phyloP scores from a whole-genome alignment of 306 rosid genomes.

The Adenanthera pavonina region DNA sequence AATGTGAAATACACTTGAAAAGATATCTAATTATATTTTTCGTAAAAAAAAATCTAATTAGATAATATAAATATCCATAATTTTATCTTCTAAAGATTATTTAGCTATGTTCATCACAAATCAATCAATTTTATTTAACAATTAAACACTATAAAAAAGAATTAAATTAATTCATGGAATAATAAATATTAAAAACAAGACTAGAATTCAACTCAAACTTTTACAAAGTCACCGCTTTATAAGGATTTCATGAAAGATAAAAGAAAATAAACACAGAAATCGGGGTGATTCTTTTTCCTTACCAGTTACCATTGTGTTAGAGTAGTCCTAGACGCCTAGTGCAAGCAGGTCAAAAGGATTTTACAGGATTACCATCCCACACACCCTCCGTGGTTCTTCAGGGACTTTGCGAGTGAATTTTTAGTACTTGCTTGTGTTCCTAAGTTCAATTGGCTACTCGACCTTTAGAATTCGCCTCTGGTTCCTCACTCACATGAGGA shows the following conservation, averaged over 20 bases:
- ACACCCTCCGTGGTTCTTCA: background rate
- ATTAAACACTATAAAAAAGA: background rate
- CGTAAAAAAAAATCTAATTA: no score
- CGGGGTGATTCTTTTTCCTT: background rate
- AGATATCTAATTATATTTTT: no score
- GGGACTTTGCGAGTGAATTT: background rate
- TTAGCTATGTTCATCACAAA: no score
- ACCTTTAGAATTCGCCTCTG: background rate
- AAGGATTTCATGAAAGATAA: background rate
- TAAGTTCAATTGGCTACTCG: background rate
- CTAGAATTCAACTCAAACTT: background rate
- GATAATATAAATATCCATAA: no score
- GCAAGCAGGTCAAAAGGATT: background rate
- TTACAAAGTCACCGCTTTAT: background rate
- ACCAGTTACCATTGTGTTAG: background rate
- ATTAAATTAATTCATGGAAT: no score
- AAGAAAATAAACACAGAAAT: background rate
- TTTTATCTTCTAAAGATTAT: no score
- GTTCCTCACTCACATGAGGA: constrained; percentile 45
- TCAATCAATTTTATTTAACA: no score
- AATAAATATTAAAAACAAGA: background rate
- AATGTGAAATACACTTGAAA: no score
- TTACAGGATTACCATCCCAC: background rate
- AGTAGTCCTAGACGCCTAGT: background rate
- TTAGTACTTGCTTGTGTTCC: background rate